Evolutionary conservation across 2,329 filamentous ascomycete species (phyloP), one percentile per base, ranked within the genome.

Genomic region (Sarocladium brachiariae): DNA sequence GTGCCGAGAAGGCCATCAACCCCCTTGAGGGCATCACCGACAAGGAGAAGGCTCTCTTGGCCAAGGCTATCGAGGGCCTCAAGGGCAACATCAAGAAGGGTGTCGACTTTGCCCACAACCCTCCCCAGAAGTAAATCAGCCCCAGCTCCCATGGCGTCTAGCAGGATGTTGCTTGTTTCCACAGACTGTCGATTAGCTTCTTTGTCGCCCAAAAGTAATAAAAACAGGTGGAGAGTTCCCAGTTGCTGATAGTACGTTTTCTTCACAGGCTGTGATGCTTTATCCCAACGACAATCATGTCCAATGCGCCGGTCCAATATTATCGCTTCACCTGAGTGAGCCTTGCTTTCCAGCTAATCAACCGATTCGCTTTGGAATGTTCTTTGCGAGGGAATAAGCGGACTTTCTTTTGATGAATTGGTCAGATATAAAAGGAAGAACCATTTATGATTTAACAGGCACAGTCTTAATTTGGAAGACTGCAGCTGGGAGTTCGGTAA

Each of bases 81-180:
- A 87, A 90, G 78, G 85, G 82, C 74, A 97, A 97, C 77, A 96
- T 99, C 68, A 74, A 81, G 65, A 96, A 97, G 83, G 93, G 93
- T 67, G 77, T 96, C 66, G 82, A 84, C 67, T 99, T 97, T 68
- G 85, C 85, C 71, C 79, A 87, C 76, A 91, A 86, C 79, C 83
- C 88, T 68, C 86, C 89, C 66, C 83, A 89, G 82, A 91, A 91
- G 87, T 91, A 83, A 88, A 69, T 63, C 63, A 55, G 52, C 60
- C 61, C 60, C 52, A 58, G 25, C 16, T 33, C 31, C 27, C 23
- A 31, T 45, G 39, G 49, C 30, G 21, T 41, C 19, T 31, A 31
- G 34, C 48, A 50, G 34, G 14, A 27, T 25, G 31, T 33, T 23
- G 31, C 37, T 25, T 30, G 21, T 38, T 27, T 30, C 8, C 25